These are phyloP conservation scores for Avena atlantica DNA, from an alignment of 176 grass and related monocot genomes.

Conservation along the genomic window DNA sequence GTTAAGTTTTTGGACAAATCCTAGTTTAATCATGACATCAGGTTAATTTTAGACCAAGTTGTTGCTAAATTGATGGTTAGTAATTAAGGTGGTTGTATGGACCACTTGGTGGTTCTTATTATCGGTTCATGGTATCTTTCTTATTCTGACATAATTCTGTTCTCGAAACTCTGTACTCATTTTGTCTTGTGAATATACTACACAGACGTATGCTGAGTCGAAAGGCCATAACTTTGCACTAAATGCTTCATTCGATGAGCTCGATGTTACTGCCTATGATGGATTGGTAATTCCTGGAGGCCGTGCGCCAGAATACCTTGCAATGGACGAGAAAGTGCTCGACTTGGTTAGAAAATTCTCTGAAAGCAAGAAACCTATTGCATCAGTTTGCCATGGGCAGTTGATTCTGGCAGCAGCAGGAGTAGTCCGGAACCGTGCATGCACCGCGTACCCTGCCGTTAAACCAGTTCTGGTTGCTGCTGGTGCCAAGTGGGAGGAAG, in stretches of 20 bases:
- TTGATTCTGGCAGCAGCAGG: slow-evolving; percentile 84
- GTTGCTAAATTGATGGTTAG: background rate
- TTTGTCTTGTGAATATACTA: slow-evolving; percentile 27
- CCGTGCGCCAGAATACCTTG: slow-evolving; percentile 88
- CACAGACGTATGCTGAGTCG: slow-evolving; percentile 83
- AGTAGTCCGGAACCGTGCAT: slow-evolving; percentile 61
- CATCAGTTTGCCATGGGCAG: slow-evolving; percentile 91
- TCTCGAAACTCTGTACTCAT: background rate
- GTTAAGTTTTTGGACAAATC: background rate
- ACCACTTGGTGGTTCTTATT: background rate
- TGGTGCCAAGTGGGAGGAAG: slow-evolving; percentile 83
- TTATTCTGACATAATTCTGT: slow-evolving; percentile 3
- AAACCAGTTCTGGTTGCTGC: slow-evolving; percentile 85
- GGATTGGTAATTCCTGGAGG: slow-evolving; percentile 92
- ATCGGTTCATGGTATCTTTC: background rate
- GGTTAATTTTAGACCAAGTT: background rate
- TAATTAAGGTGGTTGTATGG: background rate
- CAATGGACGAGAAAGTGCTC: slow-evolving; percentile 69
- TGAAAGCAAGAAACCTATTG: slow-evolving; percentile 65
- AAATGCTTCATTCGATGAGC: slow-evolving; percentile 72
- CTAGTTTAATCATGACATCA: background rate
- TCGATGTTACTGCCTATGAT: slow-evolving; percentile 57
- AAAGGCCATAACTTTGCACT: slow-evolving; percentile 92
- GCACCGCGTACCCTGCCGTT: slow-evolving; percentile 70
- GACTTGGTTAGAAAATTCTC: slow-evolving; percentile 65